A percentile compares a stretch with the other conserved stretches of the same genome.
These are phyloP conservation scores for Phytophthora cactorum DNA, from an alignment of 352 stramenopile genomes.

Conservation along the genomic window DNA sequence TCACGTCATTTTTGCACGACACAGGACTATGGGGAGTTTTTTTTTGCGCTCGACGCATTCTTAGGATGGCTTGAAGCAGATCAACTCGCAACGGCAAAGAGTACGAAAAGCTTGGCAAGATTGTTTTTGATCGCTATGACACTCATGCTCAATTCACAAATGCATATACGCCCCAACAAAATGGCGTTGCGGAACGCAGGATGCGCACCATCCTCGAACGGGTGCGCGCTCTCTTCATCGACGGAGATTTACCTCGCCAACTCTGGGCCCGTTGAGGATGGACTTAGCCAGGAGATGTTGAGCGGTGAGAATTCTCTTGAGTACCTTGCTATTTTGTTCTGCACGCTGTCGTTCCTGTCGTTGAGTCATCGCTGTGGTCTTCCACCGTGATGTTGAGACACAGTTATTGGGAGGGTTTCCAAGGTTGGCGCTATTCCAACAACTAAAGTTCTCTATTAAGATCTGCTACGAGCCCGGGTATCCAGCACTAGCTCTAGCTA, in stretches of 20 bases:
- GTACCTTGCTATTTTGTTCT: slow-evolving; percentile 11
- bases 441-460: too few species aligned
- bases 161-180: slow-evolving; percentile 17
- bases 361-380: neutral
- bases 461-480: too few species aligned
- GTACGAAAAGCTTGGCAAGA: slow-evolving; percentile 8
- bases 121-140: slow-evolving; percentile 12
- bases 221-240: neutral
- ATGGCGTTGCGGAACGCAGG: slow-evolving; percentile 6
- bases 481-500: too few species aligned
- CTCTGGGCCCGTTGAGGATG: slow-evolving; percentile 6
- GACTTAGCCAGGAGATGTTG: slow-evolving; percentile 8
- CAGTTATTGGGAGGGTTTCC: too few species aligned
- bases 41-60: too few species aligned
- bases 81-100: slow-evolving; percentile 7
- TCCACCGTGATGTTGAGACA: neutral
- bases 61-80: neutral
- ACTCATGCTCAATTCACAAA: slow-evolving; percentile 29
- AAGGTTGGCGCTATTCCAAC: too few species aligned
- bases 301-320: slow-evolving; percentile 13
- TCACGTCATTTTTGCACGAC: too few species aligned
- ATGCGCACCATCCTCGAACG: slow-evolving; percentile 28
- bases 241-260: neutral
- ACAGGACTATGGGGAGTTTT: too few species aligned
- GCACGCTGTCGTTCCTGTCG: slow-evolving; percentile 3